A percentile compares a stretch with the other conserved stretches of the same genome.
These are phyloP conservation scores for Corylus heterophylla DNA, from an alignment of 306 rosid species.

Conservation along the genomic window DNA sequence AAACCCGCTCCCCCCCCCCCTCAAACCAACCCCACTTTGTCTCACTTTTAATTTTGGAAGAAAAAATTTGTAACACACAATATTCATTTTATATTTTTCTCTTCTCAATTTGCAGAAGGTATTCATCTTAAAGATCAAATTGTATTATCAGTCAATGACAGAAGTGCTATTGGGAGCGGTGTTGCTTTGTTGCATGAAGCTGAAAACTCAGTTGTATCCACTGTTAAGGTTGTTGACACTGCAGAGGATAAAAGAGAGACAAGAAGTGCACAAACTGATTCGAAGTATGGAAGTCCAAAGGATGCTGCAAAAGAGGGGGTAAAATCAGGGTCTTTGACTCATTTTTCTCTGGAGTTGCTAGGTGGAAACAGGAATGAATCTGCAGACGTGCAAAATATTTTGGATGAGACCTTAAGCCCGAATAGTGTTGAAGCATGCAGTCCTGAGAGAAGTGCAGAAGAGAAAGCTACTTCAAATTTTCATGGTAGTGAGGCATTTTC, in stretches of 20 bases:
- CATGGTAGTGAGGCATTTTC: background rate
- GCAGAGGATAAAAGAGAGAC: constrained; percentile 8
- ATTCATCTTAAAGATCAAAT: background rate
- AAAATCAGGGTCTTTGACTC: background rate
- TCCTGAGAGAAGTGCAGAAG: background rate
- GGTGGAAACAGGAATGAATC: background rate
- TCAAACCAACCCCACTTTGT: background rate
- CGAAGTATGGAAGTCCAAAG: background rate
- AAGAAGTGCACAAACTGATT: background rate
- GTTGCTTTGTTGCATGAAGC: constrained; percentile 3
- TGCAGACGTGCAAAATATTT: background rate
- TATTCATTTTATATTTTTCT: too few species aligned
- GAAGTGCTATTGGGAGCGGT: background rate
- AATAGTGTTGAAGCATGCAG: background rate
- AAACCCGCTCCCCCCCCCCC: too few species aligned
- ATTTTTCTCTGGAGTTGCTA: constrained; percentile 1
- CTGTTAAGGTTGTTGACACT: background rate
- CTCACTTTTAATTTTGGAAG: background rate
- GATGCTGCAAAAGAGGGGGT: background rate
- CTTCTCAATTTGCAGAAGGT: background rate
- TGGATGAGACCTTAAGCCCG: background rate
- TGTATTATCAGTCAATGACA: background rate
- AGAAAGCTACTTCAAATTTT: background rate
- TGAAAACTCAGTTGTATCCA: background rate
- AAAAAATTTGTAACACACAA: background rate